Evolutionary conservation across 306 rosid genomes (phyloP), one percentile per base, ranked within the genome.

Genomic region (Dalbergia cultrata): DNA sequence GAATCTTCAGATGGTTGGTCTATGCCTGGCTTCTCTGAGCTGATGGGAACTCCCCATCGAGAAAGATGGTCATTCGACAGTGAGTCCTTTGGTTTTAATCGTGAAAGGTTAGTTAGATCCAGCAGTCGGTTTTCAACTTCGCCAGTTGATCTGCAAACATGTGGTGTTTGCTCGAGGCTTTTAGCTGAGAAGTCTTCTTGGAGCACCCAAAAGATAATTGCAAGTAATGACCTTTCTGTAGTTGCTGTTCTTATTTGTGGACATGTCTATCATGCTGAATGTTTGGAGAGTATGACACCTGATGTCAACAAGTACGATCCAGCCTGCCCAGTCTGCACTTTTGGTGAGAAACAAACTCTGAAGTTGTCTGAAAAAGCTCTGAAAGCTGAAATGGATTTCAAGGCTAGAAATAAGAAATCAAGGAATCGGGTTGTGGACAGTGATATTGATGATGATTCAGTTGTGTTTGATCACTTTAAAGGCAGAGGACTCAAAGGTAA

Each of bases 1-100:
- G 97, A 93, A 22, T 93, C 97, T 67, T 91, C 99, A 62, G 99
- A 93, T 89, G 90, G 96, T 83, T 95, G 98, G 98, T 95, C 99
- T 57, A 87, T 90, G 84, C 89, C 88, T 88, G 93, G 96, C 21
- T 91, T 93, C 83, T 83, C 96, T 66, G 97, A 92, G 87, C 86
- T 88, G 75, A 88, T 90, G 93, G 95, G 93, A 49, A 80, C 90
- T 74, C 89, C 98, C 58, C 84, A 83, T 58, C 89, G 88, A 78
- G 97, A 92, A 75, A 88, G 94, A 77, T 91, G 98, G 98, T 95
- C 98, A 70, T 89, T 92, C 80, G 97, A 92, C 69, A 92, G 98
- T 8, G 99, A 93, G 68, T 90, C 94, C 45, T 89, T 90, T 76
- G 91, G 97, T 77, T 88, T 87, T 70, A 88, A 83, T 69, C 89